Conservation (phyloP, 2,329 filamentous ascomycete species). For the Salinomyces thailandicus region DNA sequence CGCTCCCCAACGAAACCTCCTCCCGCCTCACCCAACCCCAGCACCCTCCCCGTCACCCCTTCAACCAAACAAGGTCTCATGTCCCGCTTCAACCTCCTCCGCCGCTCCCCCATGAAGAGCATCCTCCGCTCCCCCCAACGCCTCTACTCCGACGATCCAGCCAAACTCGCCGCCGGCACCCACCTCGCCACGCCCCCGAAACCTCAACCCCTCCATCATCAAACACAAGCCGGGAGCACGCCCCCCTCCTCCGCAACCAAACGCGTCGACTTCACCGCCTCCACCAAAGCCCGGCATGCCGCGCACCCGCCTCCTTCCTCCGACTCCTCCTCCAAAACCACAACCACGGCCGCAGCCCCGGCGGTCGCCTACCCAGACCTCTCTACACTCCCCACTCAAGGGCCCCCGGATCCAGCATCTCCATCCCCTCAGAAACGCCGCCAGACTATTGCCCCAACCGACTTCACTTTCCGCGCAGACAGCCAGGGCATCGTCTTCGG, state of each 20-base stretch:
- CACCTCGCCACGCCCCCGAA: conserved; percentile 39
- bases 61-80: conserved; percentile 26
- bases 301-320: not conserved
- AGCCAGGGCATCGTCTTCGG: conserved; percentile 34
- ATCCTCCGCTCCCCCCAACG: conserved; percentile 52
- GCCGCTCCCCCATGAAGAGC: conserved; percentile 47
- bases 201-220: not conserved
- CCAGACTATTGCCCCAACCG: conserved; percentile 27
- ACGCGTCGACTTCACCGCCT: conserved; percentile 68
- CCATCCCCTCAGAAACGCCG: conserved; percentile 25
- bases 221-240: not conserved
- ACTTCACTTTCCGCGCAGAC: conserved; percentile 41
- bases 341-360: not conserved
- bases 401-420: conserved; percentile 9
- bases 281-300: conserved; percentile 33
- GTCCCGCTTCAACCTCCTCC: conserved; percentile 39
- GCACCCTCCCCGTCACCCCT: not conserved
- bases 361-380: not conserved
- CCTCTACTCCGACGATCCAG: conserved; percentile 49
- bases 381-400: not conserved
- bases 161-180: conserved; percentile 50
- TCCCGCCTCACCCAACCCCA: not conserved
- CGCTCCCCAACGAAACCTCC: conserved; percentile 24
- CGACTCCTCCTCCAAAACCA: not conserved
- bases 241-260: conserved; percentile 35